Evolutionary conservation across 352 stramenopile genomes (phyloP), one percentile per base, ranked within the genome.

Genomic region (Phytophthora palmivora): DNA sequence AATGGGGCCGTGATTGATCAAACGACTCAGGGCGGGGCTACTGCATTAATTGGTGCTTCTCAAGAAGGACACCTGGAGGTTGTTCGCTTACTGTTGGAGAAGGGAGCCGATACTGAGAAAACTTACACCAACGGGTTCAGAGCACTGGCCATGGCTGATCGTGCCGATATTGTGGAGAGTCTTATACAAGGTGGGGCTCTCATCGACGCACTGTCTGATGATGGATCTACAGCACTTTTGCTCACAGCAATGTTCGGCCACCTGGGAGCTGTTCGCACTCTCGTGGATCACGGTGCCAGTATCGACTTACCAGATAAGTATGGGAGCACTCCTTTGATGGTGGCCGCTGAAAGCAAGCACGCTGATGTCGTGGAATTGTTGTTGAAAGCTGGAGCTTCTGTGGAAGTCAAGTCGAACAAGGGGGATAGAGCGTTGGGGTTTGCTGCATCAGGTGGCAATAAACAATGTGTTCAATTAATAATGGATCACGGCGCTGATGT

Each of bases 401-500:
- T 55, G n/a, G 39, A 59, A 15, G 22, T 5, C 4, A 53, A 46
- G 34, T 18, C 19, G 9, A 11, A 28, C 5, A 42, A 44, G 18
- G 48, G 47, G 15, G 42, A 52, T 9, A 59, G 14, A 9, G 39
- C 41, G 14, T 32, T 66, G 14, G 7, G 33, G 2, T 47, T 54
- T 30, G 38, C 58, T 36, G 47, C 43, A 4, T 18, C 3, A 6
- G 26, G n/a, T 8, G 48, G 33, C 11, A 21, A 54, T n/a, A 18
- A 10, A 2, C 47, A 54, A 2, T 51, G 21, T 2, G 16, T 54
- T 37, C 26, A 44, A 19, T 14, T 59, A n/a, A 16, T 66, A 21
- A 32, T 66, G 16, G 48, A 59, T 18, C 28, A 37, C 16, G 58
- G 58, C 2, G 58, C 33, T 8, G 46, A 64, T 46, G 37, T 38